Conservation (phyloP, 129 eudicot genomes). For the Dittrichia graveolens region DNA sequence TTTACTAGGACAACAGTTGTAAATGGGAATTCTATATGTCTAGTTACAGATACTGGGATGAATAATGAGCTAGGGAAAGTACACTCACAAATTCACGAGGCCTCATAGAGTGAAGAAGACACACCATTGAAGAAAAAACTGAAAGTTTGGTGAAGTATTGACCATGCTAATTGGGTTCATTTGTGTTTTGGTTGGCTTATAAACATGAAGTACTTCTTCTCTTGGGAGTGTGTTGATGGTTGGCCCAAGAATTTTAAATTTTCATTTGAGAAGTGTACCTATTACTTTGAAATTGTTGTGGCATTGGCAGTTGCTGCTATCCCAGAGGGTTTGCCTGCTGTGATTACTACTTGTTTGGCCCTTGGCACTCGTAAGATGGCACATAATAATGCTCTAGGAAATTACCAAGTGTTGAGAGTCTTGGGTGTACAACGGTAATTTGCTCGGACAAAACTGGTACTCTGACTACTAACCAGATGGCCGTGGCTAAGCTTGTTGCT, state of each 20-base stretch:
- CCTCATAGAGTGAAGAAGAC: constrained; percentile 70
- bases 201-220: constrained; percentile 69
- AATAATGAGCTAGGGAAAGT: constrained; percentile 77
- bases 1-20: constrained; percentile 95
- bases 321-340: constrained; percentile 92
- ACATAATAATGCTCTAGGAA: constrained; percentile 85
- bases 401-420: constrained; percentile 85
- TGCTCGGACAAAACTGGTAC: constrained; percentile 92
- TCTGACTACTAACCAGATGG: constrained; percentile 81
- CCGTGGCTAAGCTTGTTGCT: constrained; percentile 76
- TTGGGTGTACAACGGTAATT: constrained; percentile 88
- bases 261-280: constrained; percentile 82
- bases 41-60: constrained; percentile 86
- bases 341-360: constrained; percentile 84
- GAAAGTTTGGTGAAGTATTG: constrained; percentile 81
- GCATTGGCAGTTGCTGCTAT: constrained; percentile 97
- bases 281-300: constrained; percentile 81
- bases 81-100: constrained; percentile 89
- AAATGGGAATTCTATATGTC: constrained; percentile 69
- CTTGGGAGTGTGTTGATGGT: constrained; percentile 75
- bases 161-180: constrained; percentile 75
- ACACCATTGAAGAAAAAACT: constrained; percentile 85
- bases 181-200: constrained; percentile 80
- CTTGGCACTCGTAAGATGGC: constrained; percentile 91
- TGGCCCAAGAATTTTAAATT: constrained; percentile 75